Evolutionary conservation across 2,329 filamentous ascomycete species (phyloP).

Genomic region (Sporothrix brasiliensis): DNA sequence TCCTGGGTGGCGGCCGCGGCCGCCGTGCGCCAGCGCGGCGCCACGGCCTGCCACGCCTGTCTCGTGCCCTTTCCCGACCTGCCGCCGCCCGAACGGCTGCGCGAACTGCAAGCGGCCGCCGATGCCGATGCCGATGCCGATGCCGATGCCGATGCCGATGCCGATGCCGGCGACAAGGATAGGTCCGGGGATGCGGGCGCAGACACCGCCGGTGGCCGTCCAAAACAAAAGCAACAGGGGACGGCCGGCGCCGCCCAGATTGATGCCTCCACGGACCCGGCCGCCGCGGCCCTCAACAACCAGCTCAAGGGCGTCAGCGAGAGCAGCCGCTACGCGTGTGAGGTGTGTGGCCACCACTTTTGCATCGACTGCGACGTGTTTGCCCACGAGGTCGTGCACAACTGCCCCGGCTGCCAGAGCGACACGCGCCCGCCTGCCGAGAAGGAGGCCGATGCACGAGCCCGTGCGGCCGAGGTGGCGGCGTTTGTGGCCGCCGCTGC

Average conservation of each 20-base stretch:
- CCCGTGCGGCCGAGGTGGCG: constrained; percentile 16
- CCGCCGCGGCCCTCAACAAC: constrained; percentile 34
- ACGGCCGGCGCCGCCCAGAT: background rate
- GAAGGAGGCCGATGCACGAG: constrained; percentile 8
- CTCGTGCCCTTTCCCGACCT: constrained; percentile 68
- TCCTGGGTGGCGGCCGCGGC: constrained; percentile 71
- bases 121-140: background rate
- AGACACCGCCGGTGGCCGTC: constrained; percentile 32
- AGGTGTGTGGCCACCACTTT: constrained; percentile 85
- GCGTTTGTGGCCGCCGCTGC: background rate
- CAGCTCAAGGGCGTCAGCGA: constrained; percentile 71
- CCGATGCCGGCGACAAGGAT: background rate
- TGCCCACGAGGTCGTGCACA: constrained; percentile 90
- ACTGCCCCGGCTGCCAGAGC: constrained; percentile 86
- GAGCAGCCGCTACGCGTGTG: constrained; percentile 85
- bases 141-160: background rate
- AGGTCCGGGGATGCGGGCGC: constrained; percentile 36
- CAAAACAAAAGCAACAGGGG: constrained; percentile 2
- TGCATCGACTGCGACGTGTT: constrained; percentile 98
- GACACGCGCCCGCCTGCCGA: constrained; percentile 43
- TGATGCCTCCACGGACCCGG: background rate
- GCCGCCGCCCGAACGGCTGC: constrained; percentile 36
- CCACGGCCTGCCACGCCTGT: constrained; percentile 74
- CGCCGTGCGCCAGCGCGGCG: constrained; percentile 44
- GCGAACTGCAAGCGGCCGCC: constrained; percentile 24